Evolutionary conservation across 192 early-diverging fungal genomes (phyloP), one percentile per base, ranked within the genome.

Genomic region (Podila epigama): DNA sequence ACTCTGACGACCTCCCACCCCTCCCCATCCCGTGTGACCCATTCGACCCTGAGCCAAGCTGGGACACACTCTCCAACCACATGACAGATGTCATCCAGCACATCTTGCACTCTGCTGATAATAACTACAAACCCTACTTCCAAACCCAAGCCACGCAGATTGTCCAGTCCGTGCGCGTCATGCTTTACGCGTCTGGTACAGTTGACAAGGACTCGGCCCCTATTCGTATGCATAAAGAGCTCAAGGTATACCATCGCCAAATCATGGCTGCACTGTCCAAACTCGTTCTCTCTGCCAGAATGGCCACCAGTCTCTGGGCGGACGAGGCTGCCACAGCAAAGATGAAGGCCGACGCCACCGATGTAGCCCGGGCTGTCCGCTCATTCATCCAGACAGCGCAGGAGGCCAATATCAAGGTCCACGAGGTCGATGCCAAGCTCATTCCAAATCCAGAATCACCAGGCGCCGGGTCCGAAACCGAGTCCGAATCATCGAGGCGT

Each of bases 181-280:
- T 97, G 84, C 80, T 97, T 35, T 87, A 89, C 27, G 81, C 90
- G 15, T 94, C 92, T 5, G 89, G 87, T 25, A 84, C 89, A 0
- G 80, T 89, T 0, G 86, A 85, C 20, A 87, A 85, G 41, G 90
- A 94, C 32, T 82, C 87, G 3, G 82, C 85, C 3, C 75, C 83
- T 15, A 86, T 91, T 63, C 81, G 85, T 60, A 78, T 79, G 33
- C 84, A 95, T 72, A 75, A 69, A 22, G 61, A 75, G 56, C 77
- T 97, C 40, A 88, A 84, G 72, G 69, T 82, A 39, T 67, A 85
- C 56, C 92, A 97, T 78, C 83, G 85, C 22, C 82, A 85, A 29
- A 89, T 97, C 22, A 89, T 93, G 70, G 87, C 86, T 28, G 79
- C 89, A 6, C 64, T 97, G n/a, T 92, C 93, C 29, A 94, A 94